Percentiles rank a stretch among this genome's conserved stretches.
Evolutionary conservation across 2,329 filamentous ascomycete genomes (phyloP).

Genomic region (Fusarium torreyae): DNA sequence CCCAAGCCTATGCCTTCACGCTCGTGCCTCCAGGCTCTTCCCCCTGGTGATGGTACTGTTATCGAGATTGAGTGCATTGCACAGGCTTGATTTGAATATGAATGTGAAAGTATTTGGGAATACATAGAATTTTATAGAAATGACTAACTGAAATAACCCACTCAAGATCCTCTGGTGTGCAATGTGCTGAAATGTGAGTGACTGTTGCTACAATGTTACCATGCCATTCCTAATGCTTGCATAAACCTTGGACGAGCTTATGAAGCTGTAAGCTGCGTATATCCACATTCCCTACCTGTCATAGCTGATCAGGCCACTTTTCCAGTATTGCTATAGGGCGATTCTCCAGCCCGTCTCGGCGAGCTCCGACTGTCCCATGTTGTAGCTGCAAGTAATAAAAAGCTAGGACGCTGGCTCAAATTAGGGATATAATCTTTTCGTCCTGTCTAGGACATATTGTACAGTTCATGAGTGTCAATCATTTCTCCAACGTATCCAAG

Average conservation of each 20-base stretch:
- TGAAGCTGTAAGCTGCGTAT: too few relatives aligned
- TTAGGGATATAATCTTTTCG: background rate
- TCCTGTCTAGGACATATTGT: background rate
- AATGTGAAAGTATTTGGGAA: background rate
- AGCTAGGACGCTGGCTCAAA: background rate
- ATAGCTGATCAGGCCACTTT: background rate
- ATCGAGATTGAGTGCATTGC: constrained; percentile 63
- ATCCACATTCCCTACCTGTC: background rate
- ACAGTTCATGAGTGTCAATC: too few relatives aligned
- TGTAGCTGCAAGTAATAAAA: background rate
- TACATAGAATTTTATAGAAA: constrained; percentile 2
- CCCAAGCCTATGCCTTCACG: constrained; percentile 60
- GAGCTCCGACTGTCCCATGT: background rate
- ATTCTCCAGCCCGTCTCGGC: background rate
- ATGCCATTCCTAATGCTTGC: background rate
- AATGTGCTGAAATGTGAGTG: background rate
- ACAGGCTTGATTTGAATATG: constrained; percentile 48
- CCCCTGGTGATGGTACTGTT: constrained; percentile 58
- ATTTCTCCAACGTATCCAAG: constrained; percentile 17
- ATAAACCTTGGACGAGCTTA: too few relatives aligned
- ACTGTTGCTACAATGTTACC: background rate
- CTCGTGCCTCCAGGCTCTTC: constrained; percentile 58
- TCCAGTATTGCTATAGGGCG: background rate
- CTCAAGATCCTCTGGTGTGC: background rate
- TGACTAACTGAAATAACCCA: background rate